A percentile compares a stretch with the other conserved stretches of the same genome.
These are phyloP conservation scores for Clavispora fructus DNA, from an alignment of 805 yeast species.

Conservation along the genomic window DNA sequence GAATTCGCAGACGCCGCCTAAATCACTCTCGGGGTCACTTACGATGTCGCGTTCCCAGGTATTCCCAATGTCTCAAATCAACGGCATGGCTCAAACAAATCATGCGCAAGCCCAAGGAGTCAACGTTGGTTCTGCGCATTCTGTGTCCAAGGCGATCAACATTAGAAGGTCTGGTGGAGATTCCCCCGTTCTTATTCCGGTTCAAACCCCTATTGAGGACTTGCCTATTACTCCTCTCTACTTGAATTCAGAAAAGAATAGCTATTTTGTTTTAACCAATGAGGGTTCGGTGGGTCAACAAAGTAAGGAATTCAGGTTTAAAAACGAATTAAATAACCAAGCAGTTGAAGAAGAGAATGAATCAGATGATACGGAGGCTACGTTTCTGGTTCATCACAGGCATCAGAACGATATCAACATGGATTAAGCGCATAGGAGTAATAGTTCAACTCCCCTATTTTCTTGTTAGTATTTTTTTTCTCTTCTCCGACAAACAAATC, in stretches of 20 bases:
- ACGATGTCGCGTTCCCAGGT: constrained; percentile 15
- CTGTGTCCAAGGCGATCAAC: constrained; percentile 8
- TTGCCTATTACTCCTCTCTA: constrained; percentile 41
- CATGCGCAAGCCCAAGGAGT: too few species aligned
- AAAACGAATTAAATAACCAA: background rate
- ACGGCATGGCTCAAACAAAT: background rate
- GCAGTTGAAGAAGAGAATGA: constrained; percentile 2
- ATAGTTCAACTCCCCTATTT: background rate
- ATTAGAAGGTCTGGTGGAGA: constrained; percentile 7
- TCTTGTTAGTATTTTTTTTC: background rate
- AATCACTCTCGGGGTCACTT: constrained; percentile 21
- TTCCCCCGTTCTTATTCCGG: constrained; percentile 38
- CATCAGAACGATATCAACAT: background rate
- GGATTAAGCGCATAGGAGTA: background rate
- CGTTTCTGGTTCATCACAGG: background rate
- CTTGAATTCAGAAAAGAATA: constrained; percentile 8
- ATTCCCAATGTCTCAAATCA: background rate
- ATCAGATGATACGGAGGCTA: background rate
- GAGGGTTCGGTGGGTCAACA: background rate
- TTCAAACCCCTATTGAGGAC: constrained; percentile 38
- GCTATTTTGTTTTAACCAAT: constrained; percentile 9
- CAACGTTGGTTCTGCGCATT: constrained; percentile 1
- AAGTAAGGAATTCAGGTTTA: background rate
- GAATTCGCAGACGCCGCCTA: constrained; percentile 50
- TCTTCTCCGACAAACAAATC: background rate